phyloP scores from a whole-genome alignment of 2,329 filamentous ascomycete species.

The Achaetomium macrosporum region DNA sequence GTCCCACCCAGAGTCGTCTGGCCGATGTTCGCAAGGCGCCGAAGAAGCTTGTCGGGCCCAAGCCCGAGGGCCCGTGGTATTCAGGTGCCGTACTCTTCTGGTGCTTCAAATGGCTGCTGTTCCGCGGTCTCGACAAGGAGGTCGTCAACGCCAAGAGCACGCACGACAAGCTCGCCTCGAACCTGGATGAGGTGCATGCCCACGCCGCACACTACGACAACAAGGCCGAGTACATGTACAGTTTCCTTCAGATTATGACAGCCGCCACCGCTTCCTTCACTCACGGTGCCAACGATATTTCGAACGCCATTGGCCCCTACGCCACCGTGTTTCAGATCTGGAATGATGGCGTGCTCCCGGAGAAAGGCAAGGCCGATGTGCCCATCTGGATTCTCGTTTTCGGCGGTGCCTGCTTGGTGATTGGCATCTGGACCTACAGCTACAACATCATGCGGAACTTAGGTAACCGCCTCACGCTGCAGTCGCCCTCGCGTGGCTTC shows the following conservation, averaged over 20 bases:
- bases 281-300: conserved; percentile 62
- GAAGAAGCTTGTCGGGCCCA: conserved; percentile 35
- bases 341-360: conserved; percentile 40
- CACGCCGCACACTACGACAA: conserved; percentile 56
- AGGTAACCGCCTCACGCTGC: conserved; percentile 52
- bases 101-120: conserved; percentile 39
- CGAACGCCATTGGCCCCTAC: conserved; percentile 58
- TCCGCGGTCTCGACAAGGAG: conserved; percentile 43
- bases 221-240: conserved; percentile 55
- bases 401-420: conserved; percentile 31
- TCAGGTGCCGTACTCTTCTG: conserved; percentile 38
- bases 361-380: conserved; percentile 40
- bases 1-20: conserved; percentile 2
- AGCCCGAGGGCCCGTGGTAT: conserved; percentile 41
- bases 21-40: conserved; percentile 3
- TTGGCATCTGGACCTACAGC: conserved; percentile 58
- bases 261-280: conserved; percentile 58
- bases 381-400: conserved; percentile 53
- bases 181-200: conserved; percentile 51
- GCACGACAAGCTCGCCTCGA: conserved; percentile 41
- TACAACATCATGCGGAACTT: conserved; percentile 59
- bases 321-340: conserved; percentile 59
- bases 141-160: conserved; percentile 34
- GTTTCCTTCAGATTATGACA: conserved; percentile 55
- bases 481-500: conserved; percentile 50